Conservation (phyloP, 306 rosid genomes). For the Corylus heterophylla region DNA sequence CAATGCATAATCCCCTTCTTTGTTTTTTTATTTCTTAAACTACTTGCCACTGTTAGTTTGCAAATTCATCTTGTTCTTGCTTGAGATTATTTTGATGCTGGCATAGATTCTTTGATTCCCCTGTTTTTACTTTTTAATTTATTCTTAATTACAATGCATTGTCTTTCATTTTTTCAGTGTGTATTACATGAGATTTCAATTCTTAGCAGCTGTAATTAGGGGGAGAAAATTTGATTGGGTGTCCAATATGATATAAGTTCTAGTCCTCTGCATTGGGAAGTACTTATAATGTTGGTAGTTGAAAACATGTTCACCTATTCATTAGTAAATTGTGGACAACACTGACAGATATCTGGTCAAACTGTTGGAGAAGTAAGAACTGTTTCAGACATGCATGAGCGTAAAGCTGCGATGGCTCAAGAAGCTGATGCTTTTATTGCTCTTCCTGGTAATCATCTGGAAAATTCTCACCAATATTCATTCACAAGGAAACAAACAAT, state of each 20-base stretch:
- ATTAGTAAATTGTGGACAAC: conserved; percentile 25
- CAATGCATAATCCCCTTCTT: neutral
- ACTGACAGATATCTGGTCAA: conserved; percentile 83
- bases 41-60: conserved; percentile 6
- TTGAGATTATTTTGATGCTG: conserved; percentile 18
- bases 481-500: conserved; percentile 10
- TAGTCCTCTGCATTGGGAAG: conserved; percentile 14
- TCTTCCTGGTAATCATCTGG: conserved; percentile 70
- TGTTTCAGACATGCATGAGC: conserved; percentile 94
- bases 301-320: conserved; percentile 17
- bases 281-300: conserved; percentile 18
- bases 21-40: neutral
- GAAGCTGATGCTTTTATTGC: conserved; percentile 96
- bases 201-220: conserved; percentile 4
- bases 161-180: neutral
- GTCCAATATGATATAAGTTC: conserved; percentile 5
- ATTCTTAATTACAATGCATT: neutral
- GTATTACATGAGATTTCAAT: conserved; percentile 18
- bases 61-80: conserved; percentile 9
- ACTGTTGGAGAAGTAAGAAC: conserved; percentile 89
- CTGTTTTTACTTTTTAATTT: conserved; percentile 11
- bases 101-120: conserved; percentile 11
- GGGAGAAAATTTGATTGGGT: conserved; percentile 4
- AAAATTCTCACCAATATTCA: conserved; percentile 16
- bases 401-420: conserved; percentile 91